Evolutionary conservation across 768 basidiomycete genomes (phyloP).

Genomic region (Leccinum disarticulatum): DNA sequence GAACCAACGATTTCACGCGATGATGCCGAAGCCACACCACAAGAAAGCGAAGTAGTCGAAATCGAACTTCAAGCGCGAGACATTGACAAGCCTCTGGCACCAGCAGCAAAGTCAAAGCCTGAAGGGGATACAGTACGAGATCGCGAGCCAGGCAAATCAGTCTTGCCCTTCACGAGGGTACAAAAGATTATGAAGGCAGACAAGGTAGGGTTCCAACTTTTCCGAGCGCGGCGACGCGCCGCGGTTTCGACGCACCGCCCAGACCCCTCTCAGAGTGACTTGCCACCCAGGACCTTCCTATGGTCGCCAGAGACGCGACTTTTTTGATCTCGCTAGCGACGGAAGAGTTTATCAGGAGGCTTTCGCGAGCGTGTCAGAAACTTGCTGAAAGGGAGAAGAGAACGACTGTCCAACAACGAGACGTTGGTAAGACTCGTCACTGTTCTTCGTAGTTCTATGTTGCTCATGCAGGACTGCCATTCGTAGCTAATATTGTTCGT

Average conservation of each 20-base stretch:
- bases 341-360: slow-evolving; percentile 81
- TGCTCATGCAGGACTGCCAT: background rate
- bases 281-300: slow-evolving; percentile 63
- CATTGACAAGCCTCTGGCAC: slow-evolving; percentile 2
- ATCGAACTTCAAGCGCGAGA: background rate
- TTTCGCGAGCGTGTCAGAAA: slow-evolving; percentile 69
- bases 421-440: slow-evolving; percentile 58
- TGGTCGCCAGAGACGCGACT: slow-evolving; percentile 73
- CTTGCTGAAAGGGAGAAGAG: slow-evolving; percentile 72
- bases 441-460: background rate
- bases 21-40: slow-evolving; percentile 6
- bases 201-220: slow-evolving; percentile 38
- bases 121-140: slow-evolving; percentile 17
- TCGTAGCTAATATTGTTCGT: slow-evolving; percentile 57
- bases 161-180: slow-evolving; percentile 74
- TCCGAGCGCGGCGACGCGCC: background rate
- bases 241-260: background rate
- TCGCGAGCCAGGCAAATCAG: slow-evolving; percentile 62
- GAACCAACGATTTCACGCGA: slow-evolving; percentile 8
- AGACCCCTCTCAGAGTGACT: background rate
- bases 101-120: slow-evolving; percentile 19
- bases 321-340: slow-evolving; percentile 81
- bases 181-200: slow-evolving; percentile 87
- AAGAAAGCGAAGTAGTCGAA: slow-evolving; percentile 6
- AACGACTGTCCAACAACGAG: slow-evolving; percentile 72